A percentile compares a stretch with the other conserved stretches of the same genome.
These are phyloP conservation scores for Sporobolomyces phaffii DNA, from an alignment of 768 basidiomycete species.

Conservation along the genomic window DNA sequence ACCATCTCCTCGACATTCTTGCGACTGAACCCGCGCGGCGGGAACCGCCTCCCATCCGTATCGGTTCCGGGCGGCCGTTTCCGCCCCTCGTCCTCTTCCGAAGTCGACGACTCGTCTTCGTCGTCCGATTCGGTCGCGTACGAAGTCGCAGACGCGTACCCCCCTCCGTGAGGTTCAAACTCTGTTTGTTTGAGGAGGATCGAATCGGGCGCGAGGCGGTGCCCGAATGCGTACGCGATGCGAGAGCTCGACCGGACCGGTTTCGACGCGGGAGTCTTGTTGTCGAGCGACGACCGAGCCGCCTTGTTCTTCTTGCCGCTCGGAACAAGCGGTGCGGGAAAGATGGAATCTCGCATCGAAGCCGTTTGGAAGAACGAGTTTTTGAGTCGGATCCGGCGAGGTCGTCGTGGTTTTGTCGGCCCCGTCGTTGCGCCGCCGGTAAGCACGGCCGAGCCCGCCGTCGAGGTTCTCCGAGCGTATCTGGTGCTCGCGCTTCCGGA, in stretches of 20 bases:
- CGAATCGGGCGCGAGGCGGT: slow-evolving; percentile 12
- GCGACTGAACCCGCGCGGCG: background rate
- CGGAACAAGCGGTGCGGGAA: background rate
- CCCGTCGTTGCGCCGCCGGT: background rate
- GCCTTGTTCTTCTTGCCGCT: too few relatives aligned
- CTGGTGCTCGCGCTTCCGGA: too few relatives aligned
- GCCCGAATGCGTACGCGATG: slow-evolving; percentile 29
- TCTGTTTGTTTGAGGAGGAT: slow-evolving; percentile 2
- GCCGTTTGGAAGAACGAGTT: slow-evolving; percentile 32
- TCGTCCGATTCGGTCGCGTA: background rate
- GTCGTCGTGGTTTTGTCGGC: background rate
- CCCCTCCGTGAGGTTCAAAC: slow-evolving; percentile 31
- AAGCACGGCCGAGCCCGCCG: background rate
- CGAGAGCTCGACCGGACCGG: slow-evolving; percentile 13
- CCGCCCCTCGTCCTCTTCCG: background rate
- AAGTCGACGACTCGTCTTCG: too few relatives aligned
- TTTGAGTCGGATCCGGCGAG: slow-evolving; percentile 2
- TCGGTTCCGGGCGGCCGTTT: background rate
- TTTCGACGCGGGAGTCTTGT: background rate
- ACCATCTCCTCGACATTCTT: background rate
- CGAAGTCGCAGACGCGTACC: background rate
- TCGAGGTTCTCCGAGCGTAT: too few relatives aligned
- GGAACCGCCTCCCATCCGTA: background rate
- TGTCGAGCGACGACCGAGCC: too few relatives aligned
- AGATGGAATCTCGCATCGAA: slow-evolving; percentile 25